Evolutionary conservation across 2,329 filamentous ascomycete species (phyloP).

Genomic region (Sclerotiophoma versabilis): DNA sequence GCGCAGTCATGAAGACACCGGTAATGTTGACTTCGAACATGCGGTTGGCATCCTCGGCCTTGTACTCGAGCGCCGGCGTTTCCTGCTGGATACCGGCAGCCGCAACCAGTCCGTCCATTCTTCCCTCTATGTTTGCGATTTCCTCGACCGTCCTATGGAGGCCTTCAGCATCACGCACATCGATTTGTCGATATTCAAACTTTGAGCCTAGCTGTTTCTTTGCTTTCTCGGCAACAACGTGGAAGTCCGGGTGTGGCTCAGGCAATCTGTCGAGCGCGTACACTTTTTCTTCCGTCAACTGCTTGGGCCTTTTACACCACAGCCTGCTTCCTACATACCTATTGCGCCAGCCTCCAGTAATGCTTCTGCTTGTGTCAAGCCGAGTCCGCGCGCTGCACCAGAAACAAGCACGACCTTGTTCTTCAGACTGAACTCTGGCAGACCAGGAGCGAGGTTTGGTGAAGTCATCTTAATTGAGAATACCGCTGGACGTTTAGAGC

Average conservation of each 20-base stretch:
- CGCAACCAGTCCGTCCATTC: conserved; percentile 80
- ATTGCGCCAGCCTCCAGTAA: conserved; percentile 77
- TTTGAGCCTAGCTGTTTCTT: conserved; percentile 69
- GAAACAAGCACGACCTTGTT: conserved; percentile 75
- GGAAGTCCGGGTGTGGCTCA: conserved; percentile 68
- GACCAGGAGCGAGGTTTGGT: conserved; percentile 27
- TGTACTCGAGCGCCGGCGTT: conserved; percentile 81
- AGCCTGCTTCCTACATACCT: conserved; percentile 48
- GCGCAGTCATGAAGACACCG: conserved; percentile 68
- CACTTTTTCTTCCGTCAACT: conserved; percentile 54
- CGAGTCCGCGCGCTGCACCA: conserved; percentile 74
- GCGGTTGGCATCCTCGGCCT: conserved; percentile 64
- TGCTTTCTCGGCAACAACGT: conserved; percentile 68
- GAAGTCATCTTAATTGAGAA: conserved; percentile 20
- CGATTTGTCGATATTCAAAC: conserved; percentile 77
- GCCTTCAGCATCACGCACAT: conserved; percentile 74
- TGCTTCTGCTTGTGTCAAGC: conserved; percentile 76
- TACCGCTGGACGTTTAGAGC: not conserved
- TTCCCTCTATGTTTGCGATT: conserved; percentile 74
- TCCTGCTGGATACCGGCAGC: conserved; percentile 83
- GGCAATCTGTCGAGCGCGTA: conserved; percentile 71
- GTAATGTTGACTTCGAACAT: conserved; percentile 70
- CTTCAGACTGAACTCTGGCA: conserved; percentile 79
- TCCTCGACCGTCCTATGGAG: conserved; percentile 72
- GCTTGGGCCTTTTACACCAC: not conserved